Percentiles rank a stretch among this genome's conserved stretches.
Evolutionary conservation across 2,329 filamentous ascomycete genomes (phyloP).

Genomic region (Fusarium sp.): DNA sequence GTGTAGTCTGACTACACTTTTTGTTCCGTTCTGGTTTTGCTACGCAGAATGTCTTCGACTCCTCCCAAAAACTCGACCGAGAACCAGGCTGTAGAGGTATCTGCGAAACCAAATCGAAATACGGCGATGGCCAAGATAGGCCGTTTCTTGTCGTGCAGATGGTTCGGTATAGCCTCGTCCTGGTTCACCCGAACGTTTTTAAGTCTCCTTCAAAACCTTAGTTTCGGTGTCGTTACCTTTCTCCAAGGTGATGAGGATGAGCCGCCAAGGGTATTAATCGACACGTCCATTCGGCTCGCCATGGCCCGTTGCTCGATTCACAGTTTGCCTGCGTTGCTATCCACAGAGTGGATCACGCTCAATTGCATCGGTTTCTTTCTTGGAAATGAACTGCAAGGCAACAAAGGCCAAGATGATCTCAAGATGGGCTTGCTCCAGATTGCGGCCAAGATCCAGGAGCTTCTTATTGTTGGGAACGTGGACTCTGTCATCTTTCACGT

Average conservation of each 20-base stretch:
- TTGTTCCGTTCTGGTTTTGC: too few relatives aligned
- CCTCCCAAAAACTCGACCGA: background rate
- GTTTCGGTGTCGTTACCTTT: background rate
- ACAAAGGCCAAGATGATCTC: background rate
- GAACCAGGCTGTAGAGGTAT: background rate
- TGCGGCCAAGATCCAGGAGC: constrained; percentile 27
- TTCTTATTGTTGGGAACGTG: constrained; percentile 26
- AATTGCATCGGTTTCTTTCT: constrained; percentile 16
- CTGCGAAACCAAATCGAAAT: background rate
- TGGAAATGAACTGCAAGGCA: constrained; percentile 7
- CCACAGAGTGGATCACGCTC: background rate
- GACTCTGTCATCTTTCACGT: constrained; percentile 21
- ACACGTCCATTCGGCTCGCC: constrained; percentile 2
- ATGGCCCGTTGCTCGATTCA: constrained; percentile 12
- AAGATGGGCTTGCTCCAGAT: constrained; percentile 29
- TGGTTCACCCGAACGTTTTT: background rate
- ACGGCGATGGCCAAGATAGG: background rate
- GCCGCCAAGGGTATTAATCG: constrained; percentile 3
- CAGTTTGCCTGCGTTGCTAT: background rate
- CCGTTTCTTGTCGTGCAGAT: background rate
- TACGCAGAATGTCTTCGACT: background rate
- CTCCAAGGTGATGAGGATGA: background rate
- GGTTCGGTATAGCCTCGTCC: background rate
- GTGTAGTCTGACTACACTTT: too few relatives aligned
- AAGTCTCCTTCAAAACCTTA: constrained; percentile 8